Conservation (phyloP, 176 grass and related monocot genomes). For the Luzula sylvatica region DNA sequence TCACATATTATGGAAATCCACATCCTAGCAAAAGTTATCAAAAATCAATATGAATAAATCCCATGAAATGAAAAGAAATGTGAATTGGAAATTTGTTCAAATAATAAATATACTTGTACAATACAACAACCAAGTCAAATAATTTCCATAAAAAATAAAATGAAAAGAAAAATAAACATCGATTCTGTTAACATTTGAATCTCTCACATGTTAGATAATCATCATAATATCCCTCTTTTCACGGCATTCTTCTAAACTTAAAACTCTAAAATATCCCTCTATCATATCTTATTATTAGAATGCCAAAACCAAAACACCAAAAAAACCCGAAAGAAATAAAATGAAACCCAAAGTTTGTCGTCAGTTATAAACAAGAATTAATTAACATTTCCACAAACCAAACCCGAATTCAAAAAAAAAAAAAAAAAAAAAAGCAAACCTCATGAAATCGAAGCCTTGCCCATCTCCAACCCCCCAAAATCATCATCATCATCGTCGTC, state of each 20-base stretch:
- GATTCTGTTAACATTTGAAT: slow-evolving; percentile 11
- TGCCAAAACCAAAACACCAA: slow-evolving; percentile 10
- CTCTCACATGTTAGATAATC: slow-evolving; percentile 16
- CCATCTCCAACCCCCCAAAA: slow-evolving; percentile 19
- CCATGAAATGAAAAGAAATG: too few relatives aligned
- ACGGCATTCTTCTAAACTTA: background rate
- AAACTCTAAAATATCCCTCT: slow-evolving; percentile 3
- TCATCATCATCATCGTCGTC: slow-evolving; percentile 3
- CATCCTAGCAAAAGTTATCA: too few relatives aligned
- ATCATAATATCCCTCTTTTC: too few relatives aligned
- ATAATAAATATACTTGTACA: too few relatives aligned
- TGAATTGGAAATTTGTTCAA: too few relatives aligned
- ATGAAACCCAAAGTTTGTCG: background rate
- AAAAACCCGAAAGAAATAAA: background rate
- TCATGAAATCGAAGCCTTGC: slow-evolving; percentile 15
- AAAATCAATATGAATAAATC: too few relatives aligned
- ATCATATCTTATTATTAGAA: background rate
- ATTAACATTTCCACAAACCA: too few relatives aligned
- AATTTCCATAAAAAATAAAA: too few relatives aligned
- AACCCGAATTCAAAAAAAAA: too few relatives aligned
- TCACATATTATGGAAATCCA: too few relatives aligned
- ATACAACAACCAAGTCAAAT: too few relatives aligned
- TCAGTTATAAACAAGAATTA: too few relatives aligned
- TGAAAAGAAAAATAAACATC: slow-evolving; percentile 24
- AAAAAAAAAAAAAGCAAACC: slow-evolving; percentile 2